Evolutionary conservation across 139 green algal species (phyloP).

Genomic region (Monoraphidium neglectum): DNA sequence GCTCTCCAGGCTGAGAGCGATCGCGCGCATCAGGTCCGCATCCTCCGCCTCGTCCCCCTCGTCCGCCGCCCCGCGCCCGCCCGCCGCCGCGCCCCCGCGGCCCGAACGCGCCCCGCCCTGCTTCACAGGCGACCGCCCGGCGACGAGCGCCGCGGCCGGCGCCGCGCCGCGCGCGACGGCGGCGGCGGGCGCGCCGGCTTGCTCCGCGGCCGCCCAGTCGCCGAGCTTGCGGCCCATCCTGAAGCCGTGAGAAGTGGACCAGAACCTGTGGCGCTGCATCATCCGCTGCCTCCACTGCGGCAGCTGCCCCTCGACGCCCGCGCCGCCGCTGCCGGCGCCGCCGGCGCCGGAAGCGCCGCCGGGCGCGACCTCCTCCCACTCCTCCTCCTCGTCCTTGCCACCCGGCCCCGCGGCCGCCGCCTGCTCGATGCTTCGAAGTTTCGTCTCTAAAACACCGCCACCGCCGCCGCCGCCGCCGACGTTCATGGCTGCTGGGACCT

Average conservation of each 20-base stretch:
- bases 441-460: background rate
- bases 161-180: slow-evolving; percentile 7
- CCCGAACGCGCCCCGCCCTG: too few species aligned
- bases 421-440: too few species aligned
- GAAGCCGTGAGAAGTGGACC: slow-evolving; percentile 84
- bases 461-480: slow-evolving; percentile 12
- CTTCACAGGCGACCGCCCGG: slow-evolving; percentile 21
- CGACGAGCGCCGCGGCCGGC: background rate
- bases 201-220: slow-evolving; percentile 65
- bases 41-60: slow-evolving; percentile 52
- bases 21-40: slow-evolving; percentile 70
- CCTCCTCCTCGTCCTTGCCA: slow-evolving; percentile 7
- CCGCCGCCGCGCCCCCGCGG: too few species aligned
- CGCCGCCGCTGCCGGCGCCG: background rate
- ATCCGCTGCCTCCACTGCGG: slow-evolving; percentile 69
- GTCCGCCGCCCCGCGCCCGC: background rate
- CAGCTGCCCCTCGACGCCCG: background rate
- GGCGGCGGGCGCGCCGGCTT: slow-evolving; percentile 7
- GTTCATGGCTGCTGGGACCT: background rate
- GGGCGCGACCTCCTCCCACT: slow-evolving; percentile 24
- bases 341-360: background rate
- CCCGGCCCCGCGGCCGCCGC: background rate
- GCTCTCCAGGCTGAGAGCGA: slow-evolving; percentile 55
- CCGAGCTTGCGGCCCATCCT: slow-evolving; percentile 84
- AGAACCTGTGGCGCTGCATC: slow-evolving; percentile 74